Base-by-base conservation (phyloP, 1,284 basidiomycete genomes). In the Mycena sp. region DNA sequence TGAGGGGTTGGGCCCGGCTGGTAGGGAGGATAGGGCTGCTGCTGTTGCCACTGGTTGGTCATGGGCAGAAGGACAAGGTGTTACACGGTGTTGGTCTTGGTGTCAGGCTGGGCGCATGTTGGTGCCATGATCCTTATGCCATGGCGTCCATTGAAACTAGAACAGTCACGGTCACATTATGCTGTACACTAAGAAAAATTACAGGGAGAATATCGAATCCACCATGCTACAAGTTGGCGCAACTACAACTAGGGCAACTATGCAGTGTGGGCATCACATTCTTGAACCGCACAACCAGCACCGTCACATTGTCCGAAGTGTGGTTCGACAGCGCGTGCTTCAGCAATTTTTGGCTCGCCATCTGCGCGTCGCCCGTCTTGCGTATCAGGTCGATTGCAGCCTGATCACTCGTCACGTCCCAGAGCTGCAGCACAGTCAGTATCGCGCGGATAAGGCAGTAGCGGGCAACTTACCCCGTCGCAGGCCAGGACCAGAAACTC, bases 401-500 rank as follows among this genome's bases (percentile, higher is more conserved):
- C 78, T 99, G 96, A 77, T 99, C 98, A 57, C 90, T 90, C 53
- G 91, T 87, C 10, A 99, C 95, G 76, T 99, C 98, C 98, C 98
- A 99, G 0, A 99, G 85, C 96, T 99, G 72, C n/a, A 54, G 58
- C 49, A 35, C 32, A 38, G 46, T 35, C 40, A 53, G 61, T 68
- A 46, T 69, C 58, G 30, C 58, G 41, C 26, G 54, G 51, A 43
- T 58, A 61, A 52, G 46, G 43, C 12, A 35, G 14, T 26, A 46
- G 46, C 40, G 35, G 35, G 16, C 30, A 6, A 87, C 93, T 72
- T 76, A 98, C 96, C 67, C 98, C 98, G 78, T 99, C 98, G 74
- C 98, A 99, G 28, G 98, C 98, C 58, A 99, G 83, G 67, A 99
- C 95, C 60, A 99, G 76, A 78, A 97, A 96, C 74, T 98, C 94